Conservation (phyloP, 177 flowering plant genomes). For the Tripterygium wilfordii region DNA sequence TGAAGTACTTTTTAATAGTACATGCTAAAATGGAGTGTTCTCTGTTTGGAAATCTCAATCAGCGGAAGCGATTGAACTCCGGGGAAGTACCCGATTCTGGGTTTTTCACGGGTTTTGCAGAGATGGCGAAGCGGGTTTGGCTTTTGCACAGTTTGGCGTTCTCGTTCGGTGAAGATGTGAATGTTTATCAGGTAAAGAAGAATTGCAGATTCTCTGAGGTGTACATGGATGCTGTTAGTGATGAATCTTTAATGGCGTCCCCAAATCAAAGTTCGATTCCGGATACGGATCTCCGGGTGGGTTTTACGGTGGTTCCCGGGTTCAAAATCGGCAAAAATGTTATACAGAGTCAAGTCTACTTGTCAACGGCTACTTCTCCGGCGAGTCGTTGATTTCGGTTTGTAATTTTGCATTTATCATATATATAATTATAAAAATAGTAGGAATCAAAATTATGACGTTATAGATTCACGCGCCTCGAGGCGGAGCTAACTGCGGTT, state of each 20-base stretch:
- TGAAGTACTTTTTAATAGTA: conserved; percentile 45
- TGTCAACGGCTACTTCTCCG: conserved; percentile 24
- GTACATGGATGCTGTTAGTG: conserved; percentile 46
- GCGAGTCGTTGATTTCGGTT: conserved; percentile 5
- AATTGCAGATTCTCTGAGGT: conserved; percentile 50
- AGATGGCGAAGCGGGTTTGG: conserved; percentile 65
- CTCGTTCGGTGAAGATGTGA: conserved; percentile 31
- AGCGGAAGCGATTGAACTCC: conserved; percentile 31
- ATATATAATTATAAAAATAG: too few species aligned
- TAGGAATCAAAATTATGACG: too few species aligned
- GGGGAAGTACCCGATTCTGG: conserved; percentile 43
- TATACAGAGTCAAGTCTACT: conserved; percentile 45
- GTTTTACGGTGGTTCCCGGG: conserved; percentile 58
- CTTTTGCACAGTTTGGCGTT: conserved; percentile 42
- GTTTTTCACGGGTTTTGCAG: conserved; percentile 41
- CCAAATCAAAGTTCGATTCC: neutral
- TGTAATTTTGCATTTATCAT: too few species aligned
- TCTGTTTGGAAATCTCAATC: conserved; percentile 48
- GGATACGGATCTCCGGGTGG: conserved; percentile 22
- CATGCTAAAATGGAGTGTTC: conserved; percentile 75
- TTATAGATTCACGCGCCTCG: too few species aligned
- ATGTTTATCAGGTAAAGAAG: conserved; percentile 39
- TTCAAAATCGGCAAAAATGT: conserved; percentile 40
- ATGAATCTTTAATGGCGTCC: conserved; percentile 9
- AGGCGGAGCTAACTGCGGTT: too few species aligned